Conservation (phyloP, 2,329 filamentous ascomycete species). For the Diaporthe batatas region DNA sequence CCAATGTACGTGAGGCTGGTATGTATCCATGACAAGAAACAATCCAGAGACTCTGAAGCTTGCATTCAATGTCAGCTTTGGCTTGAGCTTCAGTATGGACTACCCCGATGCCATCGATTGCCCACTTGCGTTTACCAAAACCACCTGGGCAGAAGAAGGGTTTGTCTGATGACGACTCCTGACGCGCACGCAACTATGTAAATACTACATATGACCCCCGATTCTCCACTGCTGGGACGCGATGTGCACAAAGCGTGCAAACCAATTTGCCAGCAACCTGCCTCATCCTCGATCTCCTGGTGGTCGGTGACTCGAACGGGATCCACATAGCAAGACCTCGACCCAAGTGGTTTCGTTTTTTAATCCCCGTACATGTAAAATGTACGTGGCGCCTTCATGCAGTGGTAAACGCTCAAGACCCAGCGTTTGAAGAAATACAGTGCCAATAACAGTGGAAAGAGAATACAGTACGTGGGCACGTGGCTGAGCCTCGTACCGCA, state of each 20-base stretch:
- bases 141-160: too few relatives aligned
- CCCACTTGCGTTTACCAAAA: not conserved
- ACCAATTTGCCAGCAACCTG: not conserved
- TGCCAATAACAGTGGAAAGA: too few relatives aligned
- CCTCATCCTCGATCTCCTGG: too few relatives aligned
- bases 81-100: conserved; percentile 3
- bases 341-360: too few relatives aligned
- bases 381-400: too few relatives aligned
- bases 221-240: not conserved
- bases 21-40: not conserved
- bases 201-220: not conserved
- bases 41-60: not conserved
- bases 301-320: not conserved
- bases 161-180: not conserved
- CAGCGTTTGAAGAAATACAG: too few relatives aligned
- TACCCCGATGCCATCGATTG: not conserved
- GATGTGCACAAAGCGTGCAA: not conserved
- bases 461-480: too few relatives aligned
- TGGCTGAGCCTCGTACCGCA: too few relatives aligned
- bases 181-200: not conserved
- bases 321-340: too few relatives aligned
- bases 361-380: too few relatives aligned
- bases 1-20: conserved; percentile 22
- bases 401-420: too few relatives aligned
- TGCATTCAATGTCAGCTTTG: not conserved